Conservation (phyloP, 1,284 basidiomycete genomes). For the Naganishia cerealis region DNA sequence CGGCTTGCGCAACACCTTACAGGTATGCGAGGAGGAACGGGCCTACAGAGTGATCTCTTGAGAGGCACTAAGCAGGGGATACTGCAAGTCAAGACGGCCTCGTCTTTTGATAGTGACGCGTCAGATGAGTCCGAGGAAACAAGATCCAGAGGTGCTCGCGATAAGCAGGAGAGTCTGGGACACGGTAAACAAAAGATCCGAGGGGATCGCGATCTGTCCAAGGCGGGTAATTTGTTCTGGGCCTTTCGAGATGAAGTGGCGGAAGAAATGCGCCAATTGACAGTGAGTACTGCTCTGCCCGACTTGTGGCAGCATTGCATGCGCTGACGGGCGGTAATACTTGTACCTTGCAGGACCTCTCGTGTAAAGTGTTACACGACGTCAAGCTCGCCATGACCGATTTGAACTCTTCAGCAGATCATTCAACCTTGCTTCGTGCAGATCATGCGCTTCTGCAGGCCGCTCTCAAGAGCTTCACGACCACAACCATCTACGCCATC, state of each 20-base stretch:
- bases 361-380: slow-evolving; percentile 47
- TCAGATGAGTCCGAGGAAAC: slow-evolving; percentile 23
- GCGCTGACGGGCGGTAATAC: neutral
- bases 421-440: slow-evolving; percentile 59
- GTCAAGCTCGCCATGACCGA: slow-evolving; percentile 44
- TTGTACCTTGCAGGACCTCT: slow-evolving; percentile 37
- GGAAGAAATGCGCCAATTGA: slow-evolving; percentile 70
- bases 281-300: slow-evolving; percentile 59
- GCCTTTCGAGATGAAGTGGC: slow-evolving; percentile 80
- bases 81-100: neutral
- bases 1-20: slow-evolving; percentile 86
- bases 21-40: slow-evolving; percentile 76
- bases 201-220: slow-evolving; percentile 60
- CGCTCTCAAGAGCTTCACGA: slow-evolving; percentile 66
- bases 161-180: slow-evolving; percentile 38
- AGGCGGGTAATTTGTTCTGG: slow-evolving; percentile 74
- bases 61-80: slow-evolving; percentile 58
- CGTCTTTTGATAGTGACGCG: slow-evolving; percentile 5
- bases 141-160: neutral
- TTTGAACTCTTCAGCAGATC: slow-evolving; percentile 21
- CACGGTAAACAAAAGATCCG: neutral
- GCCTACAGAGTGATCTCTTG: slow-evolving; percentile 76
- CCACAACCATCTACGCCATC: slow-evolving; percentile 72
- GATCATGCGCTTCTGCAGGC: slow-evolving; percentile 68
- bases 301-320: neutral